These are phyloP conservation scores for Nicotiana otophora DNA, from an alignment of 257 asterid species.

Conservation along the genomic window DNA sequence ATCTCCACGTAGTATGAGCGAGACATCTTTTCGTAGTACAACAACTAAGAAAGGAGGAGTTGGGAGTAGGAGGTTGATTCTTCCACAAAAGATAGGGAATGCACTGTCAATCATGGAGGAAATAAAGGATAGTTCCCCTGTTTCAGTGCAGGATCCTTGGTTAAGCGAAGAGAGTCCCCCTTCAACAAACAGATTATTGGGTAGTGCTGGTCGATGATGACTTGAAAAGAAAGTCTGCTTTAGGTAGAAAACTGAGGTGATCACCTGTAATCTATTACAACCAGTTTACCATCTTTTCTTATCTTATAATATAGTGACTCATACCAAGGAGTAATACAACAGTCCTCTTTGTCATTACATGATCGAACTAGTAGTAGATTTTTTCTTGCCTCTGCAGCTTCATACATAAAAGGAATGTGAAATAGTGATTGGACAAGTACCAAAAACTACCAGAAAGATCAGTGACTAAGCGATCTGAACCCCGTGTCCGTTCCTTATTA, in stretches of 20 bases:
- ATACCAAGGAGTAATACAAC: not conserved
- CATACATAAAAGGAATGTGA: not conserved
- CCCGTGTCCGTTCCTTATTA: not conserved
- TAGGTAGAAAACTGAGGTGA: slow-evolving; percentile 4
- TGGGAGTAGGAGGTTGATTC: slow-evolving; percentile 48
- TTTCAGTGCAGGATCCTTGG: slow-evolving; percentile 84
- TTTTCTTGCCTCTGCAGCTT: not conserved
- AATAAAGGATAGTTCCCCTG: slow-evolving; percentile 50
- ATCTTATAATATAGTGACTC: not conserved
- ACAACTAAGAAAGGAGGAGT: slow-evolving; percentile 30
- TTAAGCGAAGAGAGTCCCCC: slow-evolving; percentile 76
- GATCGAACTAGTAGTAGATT: not conserved
- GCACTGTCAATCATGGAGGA: slow-evolving; percentile 32
- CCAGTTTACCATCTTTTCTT: not conserved
- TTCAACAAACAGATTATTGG: slow-evolving; percentile 63
- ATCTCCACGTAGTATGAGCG: slow-evolving; percentile 57
- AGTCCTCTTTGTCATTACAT: not conserved
- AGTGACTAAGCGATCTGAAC: not conserved
- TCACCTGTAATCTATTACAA: not conserved
- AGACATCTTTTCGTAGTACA: slow-evolving; percentile 43
- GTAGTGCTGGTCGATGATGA: slow-evolving; percentile 23
- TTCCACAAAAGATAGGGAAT: slow-evolving; percentile 24
- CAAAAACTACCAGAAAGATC: not conserved
- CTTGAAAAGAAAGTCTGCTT: not conserved
- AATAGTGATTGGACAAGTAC: not conserved